These are phyloP conservation scores for Cytospora piceae DNA, from an alignment of 2,329 filamentous ascomycete genomes.

Conservation along the genomic window DNA sequence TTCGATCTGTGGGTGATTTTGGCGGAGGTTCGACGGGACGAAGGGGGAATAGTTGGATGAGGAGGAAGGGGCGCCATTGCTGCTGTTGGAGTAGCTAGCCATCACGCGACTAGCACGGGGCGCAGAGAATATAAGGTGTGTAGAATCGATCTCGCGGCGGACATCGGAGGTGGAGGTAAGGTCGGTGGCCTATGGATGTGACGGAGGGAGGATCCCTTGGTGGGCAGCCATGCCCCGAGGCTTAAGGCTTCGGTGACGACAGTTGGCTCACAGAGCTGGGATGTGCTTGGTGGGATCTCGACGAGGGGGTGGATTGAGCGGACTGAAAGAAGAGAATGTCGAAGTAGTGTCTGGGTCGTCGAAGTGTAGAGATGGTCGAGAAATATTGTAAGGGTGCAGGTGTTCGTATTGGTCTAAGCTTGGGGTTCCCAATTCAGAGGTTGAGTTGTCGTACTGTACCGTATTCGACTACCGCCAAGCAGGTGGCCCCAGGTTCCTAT, in stretches of 20 bases:
- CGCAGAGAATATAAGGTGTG: not conserved
- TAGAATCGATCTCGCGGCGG: not conserved
- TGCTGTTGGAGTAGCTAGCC: conserved; percentile 29
- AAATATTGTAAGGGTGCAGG: not conserved
- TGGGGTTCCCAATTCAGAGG: not conserved
- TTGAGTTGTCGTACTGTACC: not conserved
- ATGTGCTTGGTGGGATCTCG: not conserved
- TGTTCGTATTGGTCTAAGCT: not conserved
- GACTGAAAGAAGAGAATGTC: not conserved
- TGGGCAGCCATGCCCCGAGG: conserved; percentile 29
- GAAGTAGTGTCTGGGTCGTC: not conserved
- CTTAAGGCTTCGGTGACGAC: not conserved
- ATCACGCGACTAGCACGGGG: conserved; percentile 24
- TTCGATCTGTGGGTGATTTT: conserved; percentile 32
- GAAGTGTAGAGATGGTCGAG: not conserved
- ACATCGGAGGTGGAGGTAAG: not conserved
- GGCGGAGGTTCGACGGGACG: conserved; percentile 27
- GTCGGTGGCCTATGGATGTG: conserved; percentile 13
- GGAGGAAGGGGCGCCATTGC: conserved; percentile 24
- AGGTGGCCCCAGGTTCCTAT: not conserved
- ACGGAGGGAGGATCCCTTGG: conserved; percentile 18
- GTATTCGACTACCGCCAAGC: not conserved
- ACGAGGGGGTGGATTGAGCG: not conserved
- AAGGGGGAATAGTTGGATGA: conserved; percentile 23
- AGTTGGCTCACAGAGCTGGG: not conserved